Evolutionary conservation across 306 rosid species (phyloP), one percentile per base, ranked within the genome.

Genomic region (Quercus aquifolioides): DNA sequence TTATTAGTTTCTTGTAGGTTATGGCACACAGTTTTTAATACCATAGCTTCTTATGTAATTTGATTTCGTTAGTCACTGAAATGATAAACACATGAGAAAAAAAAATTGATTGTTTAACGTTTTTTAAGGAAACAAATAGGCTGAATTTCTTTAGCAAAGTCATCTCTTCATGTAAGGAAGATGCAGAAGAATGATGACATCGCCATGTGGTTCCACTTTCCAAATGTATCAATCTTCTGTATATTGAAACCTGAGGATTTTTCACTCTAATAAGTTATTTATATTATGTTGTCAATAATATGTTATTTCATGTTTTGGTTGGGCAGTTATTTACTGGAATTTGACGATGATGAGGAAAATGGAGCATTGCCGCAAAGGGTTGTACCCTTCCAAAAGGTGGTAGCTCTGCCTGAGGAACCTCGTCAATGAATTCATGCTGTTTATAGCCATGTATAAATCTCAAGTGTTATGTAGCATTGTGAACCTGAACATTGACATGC

Each of bases 271-370:
- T 41, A 8, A 49, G 15, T 49, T 49, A 0, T 49, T 13, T 15
- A 17, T 30, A 1, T 46, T 33, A 35, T 8, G 20, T 68, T 68
- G 52, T 67, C 70, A 33, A 41, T 41, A 41, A 41, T 78, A 51
- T 74, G 73, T 38, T 77, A 28, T 62, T 26, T 80, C 54, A 59
- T 78, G 73, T 55, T 80, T 2, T 84, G 78, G 55, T 85, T 84
- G 86, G 82, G 79, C 98, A 96, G 99, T 60, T 96, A 90, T 88
- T 19, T 89, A 71, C 83, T 96, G 86, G 99, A 96, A 86, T 96
- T 96, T 71, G 99, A 96, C 11, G 99, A 96, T 46, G 99, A 96
- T n/a, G 98, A 91, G 76, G 99, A 96, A 90, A 97, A 96, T 57
- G 99, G 99, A 46, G 86, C 98, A 15, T 77, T 96, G 82, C 99